Base-by-base conservation (phyloP, 2,329 filamentous ascomycete species). In the Stagonosporopsis vannaccii region DNA sequence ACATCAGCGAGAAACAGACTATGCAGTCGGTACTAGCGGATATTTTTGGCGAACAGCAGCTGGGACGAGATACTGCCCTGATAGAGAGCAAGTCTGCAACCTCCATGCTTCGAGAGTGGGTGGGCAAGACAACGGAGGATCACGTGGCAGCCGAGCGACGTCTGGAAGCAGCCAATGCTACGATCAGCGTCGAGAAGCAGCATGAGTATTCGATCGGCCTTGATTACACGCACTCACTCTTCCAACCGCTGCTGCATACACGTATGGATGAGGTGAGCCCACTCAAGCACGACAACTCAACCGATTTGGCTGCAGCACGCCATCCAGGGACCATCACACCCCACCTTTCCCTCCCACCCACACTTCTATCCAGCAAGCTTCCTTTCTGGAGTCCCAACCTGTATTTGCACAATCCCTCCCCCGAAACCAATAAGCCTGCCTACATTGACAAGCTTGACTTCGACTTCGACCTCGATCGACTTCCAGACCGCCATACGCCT, bases 1-100 rank as follows among this genome's bases (percentile, higher is more conserved):
- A 61, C 51, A 68, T 59, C 32, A 73, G 69, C 40, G 72, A 72
- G 32, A 59, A 58, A 19, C 64, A 61, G 26, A 73, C 67, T 5
- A 77, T 81, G 45, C 77, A 82, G 60, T 73, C 77, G 23, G 75
- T 81, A 3, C 76, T 86, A 44, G 76, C 81, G 1, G 77, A 79
- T 30, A 79, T 86, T 20, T 85, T 82, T 50, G 82, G 80, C 20
- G 79, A 83, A 42, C 84, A 86, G 59, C 82, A 85, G 65, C 76
- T 81, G 36, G 68, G 79, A 28, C 76, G 84, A 30, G 78, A 83
- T 56, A 61, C 58, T 2, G 71, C 78, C 46, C 23, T 56, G 13
- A 45, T n/a, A 68, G 75, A 51, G 66, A 73, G 53, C 60, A 60
- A 56, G 17, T 51, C 45, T 13, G 54, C 51, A n/a, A 54, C 40